phyloP scores from a whole-genome alignment of 345 rosid genomes.

The Limnanthes douglasii region DNA sequence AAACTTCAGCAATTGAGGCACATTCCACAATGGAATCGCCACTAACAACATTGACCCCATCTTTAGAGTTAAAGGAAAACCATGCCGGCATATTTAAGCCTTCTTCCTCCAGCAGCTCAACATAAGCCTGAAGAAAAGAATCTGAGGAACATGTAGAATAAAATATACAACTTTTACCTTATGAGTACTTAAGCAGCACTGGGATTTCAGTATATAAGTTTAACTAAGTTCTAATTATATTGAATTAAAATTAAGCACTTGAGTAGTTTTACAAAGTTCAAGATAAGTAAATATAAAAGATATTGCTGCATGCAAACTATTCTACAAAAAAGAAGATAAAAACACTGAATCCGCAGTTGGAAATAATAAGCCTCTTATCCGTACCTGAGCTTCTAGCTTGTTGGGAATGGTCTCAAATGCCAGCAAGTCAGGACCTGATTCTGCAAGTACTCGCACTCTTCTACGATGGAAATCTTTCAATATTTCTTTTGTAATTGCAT shows the following conservation, averaged over 20 bases:
- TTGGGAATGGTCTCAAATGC: constrained; percentile 85
- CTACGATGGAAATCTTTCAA: constrained; percentile 66
- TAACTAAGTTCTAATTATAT: too few species aligned
- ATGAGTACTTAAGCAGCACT: too few species aligned
- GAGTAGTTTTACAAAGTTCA: too few species aligned
- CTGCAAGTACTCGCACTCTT: constrained; percentile 51
- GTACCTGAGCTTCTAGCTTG: constrained; percentile 79
- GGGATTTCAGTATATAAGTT: too few species aligned
- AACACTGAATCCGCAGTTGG: too few species aligned
- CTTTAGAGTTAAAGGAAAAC: constrained; percentile 72
- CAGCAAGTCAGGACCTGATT: constrained; percentile 54
- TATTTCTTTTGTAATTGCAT: constrained; percentile 30
- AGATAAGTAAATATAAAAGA: too few species aligned
- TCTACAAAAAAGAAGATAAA: too few species aligned
- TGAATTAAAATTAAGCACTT: too few species aligned
- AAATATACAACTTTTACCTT: too few species aligned
- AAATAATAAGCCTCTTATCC: constrained; percentile 1
- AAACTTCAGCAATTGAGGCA: constrained; percentile 40
- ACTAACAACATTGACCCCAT: constrained; percentile 62
- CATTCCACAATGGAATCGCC: constrained; percentile 60
- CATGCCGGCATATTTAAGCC: constrained; percentile 48
- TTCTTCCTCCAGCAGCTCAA: constrained; percentile 55
- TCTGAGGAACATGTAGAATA: too few species aligned
- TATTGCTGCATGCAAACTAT: too few species aligned
- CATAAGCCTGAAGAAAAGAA: constrained; percentile 42